These are phyloP conservation scores for Abortiporus biennis DNA, from an alignment of 1,284 basidiomycete species.

Conservation along the genomic window DNA sequence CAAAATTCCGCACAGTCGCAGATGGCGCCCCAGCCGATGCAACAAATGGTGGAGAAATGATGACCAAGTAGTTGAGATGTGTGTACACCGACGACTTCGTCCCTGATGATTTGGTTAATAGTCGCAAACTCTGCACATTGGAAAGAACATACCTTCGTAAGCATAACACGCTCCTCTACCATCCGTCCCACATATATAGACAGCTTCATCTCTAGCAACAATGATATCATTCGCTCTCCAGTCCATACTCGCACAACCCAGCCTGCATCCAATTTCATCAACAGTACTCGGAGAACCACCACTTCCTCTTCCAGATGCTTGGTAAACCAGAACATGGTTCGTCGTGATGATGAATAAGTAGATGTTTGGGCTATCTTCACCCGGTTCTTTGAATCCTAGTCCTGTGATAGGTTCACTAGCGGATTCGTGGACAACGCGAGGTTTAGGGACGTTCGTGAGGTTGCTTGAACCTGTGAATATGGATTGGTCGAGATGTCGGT, in stretches of 20 bases:
- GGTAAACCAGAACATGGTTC: conserved; percentile 73
- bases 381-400: conserved; percentile 78
- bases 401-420: conserved; percentile 86
- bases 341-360: conserved; percentile 88
- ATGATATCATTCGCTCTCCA: conserved; percentile 69
- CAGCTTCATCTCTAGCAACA: conserved; percentile 88
- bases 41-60: conserved; percentile 82
- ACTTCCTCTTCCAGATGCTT: conserved; percentile 71
- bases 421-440: conserved; percentile 74
- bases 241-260: conserved; percentile 84
- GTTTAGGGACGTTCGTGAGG: conserved; percentile 73
- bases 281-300: conserved; percentile 64
- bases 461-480: conserved; percentile 57
- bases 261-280: conserved; percentile 80
- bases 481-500: conserved; percentile 87
- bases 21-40: conserved; percentile 61
- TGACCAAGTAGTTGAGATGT: conserved; percentile 79
- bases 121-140: neutral
- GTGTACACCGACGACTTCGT: conserved; percentile 67
- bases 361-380: conserved; percentile 42
- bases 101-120: conserved; percentile 31
- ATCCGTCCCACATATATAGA: conserved; percentile 83
- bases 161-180: conserved; percentile 86
- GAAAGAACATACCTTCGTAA: conserved; percentile 66
- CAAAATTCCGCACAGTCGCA: conserved; percentile 73